These are phyloP conservation scores for Psilocybe cubensis DNA, from an alignment of 768 basidiomycete species.

Conservation along the genomic window DNA sequence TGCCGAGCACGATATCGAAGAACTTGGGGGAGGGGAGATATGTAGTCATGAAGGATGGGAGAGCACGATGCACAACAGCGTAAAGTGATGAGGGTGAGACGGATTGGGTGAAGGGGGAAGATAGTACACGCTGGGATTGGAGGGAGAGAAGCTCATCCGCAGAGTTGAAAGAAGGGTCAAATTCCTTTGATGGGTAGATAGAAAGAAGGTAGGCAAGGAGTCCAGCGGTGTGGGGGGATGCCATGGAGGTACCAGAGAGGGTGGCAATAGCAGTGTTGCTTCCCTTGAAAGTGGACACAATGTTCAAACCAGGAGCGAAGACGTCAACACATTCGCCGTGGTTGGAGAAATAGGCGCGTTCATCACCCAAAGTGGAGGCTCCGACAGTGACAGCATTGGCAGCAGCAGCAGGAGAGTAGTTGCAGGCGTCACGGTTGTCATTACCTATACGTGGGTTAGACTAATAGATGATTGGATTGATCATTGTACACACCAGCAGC, in stretches of 20 bases:
- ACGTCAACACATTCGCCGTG: constrained; percentile 89
- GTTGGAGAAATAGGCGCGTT: constrained; percentile 94
- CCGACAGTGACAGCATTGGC: constrained; percentile 93
- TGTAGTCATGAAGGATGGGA: constrained; percentile 60
- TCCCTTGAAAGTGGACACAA: constrained; percentile 85
- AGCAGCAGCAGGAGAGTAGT: constrained; percentile 89
- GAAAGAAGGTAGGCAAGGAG: constrained; percentile 91
- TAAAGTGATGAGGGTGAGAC: constrained; percentile 46
- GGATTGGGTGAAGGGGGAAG: constrained; percentile 30
- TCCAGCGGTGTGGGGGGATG: constrained; percentile 91
- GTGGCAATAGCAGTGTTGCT: constrained; percentile 63
- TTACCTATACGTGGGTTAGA: constrained; percentile 49
- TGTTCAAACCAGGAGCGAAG: constrained; percentile 91
- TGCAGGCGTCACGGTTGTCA: constrained; percentile 88
- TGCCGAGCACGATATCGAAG: constrained; percentile 36
- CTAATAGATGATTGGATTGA: background rate
- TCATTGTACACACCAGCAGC: constrained; percentile 74
- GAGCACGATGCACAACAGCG: constrained; percentile 52
- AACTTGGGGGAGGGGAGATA: constrained; percentile 60
- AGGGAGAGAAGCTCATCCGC: constrained; percentile 40
- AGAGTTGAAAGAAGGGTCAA: constrained; percentile 52
- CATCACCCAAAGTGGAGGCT: constrained; percentile 81
- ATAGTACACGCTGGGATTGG: constrained; percentile 35
- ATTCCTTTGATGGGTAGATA: constrained; percentile 72
- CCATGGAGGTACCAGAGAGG: constrained; percentile 94